phyloP scores from a whole-genome alignment of 345 rosid species.

The Citrus glauca region DNA sequence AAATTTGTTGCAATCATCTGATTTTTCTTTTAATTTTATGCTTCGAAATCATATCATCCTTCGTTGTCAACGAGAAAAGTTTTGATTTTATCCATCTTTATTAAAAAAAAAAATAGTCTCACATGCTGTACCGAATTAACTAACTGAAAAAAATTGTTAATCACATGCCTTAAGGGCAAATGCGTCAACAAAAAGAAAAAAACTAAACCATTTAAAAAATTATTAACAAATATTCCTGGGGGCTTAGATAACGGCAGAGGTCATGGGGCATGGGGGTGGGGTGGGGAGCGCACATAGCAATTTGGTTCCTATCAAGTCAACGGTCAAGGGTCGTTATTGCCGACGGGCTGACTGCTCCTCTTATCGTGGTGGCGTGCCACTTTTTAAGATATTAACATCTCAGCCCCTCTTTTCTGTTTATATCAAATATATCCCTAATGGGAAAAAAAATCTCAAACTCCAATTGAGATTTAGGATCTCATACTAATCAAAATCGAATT shows the following conservation, averaged over 20 bases:
- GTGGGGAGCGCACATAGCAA: background rate
- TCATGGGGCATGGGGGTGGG: background rate
- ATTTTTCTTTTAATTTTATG: background rate
- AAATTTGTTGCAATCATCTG: background rate
- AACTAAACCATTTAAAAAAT: background rate
- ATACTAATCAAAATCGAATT: no score
- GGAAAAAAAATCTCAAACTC: no score
- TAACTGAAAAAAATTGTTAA: background rate
- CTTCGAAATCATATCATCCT: background rate
- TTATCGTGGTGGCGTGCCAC: background rate
- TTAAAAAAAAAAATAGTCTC: background rate
- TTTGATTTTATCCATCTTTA: background rate
- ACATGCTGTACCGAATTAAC: background rate
- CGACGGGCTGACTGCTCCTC: conserved; percentile 22
- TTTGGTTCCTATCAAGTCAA: conserved; percentile 4
- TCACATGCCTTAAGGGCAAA: background rate
- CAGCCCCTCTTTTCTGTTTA: background rate
- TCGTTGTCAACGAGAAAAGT: background rate
- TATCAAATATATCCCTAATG: background rate
- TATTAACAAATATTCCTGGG: background rate
- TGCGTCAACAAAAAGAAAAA: background rate
- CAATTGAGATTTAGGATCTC: background rate
- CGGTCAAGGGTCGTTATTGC: conserved; percentile 35
- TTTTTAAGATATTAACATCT: background rate
- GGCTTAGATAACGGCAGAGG: background rate